phyloP scores from a whole-genome alignment of 768 basidiomycete genomes.

The Phylloporus sp. region DNA sequence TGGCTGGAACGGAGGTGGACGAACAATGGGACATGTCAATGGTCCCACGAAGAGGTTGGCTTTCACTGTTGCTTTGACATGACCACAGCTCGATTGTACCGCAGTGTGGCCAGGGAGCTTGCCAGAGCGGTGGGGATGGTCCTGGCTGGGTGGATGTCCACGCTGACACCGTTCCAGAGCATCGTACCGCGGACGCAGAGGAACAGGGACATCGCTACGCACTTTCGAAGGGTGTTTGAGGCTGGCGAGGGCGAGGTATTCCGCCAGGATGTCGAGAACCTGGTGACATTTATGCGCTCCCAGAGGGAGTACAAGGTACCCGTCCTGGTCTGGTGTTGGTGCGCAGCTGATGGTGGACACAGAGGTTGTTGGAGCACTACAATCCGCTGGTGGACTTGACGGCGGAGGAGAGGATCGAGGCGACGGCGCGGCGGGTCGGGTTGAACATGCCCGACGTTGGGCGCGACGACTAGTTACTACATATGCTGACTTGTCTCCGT shows the following conservation, averaged over 20 bases:
- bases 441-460: slow-evolving; percentile 57
- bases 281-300: slow-evolving; percentile 63
- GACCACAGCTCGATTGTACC: slow-evolving; percentile 21
- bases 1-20: neutral
- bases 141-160: neutral
- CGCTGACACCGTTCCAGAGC: slow-evolving; percentile 36
- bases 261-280: slow-evolving; percentile 52
- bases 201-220: slow-evolving; percentile 42
- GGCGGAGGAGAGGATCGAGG: slow-evolving; percentile 72
- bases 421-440: slow-evolving; percentile 84
- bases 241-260: slow-evolving; percentile 25
- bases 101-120: slow-evolving; percentile 29
- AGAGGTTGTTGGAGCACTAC: slow-evolving; percentile 83
- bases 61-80: slow-evolving; percentile 2
- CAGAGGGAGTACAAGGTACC: slow-evolving; percentile 73
- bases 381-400: slow-evolving; percentile 83
- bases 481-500: slow-evolving; percentile 4
- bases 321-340: slow-evolving; percentile 11
- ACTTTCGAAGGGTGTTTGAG: slow-evolving; percentile 55
- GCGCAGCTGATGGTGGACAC: slow-evolving; percentile 1
- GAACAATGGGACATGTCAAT: neutral
- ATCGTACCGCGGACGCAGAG: slow-evolving; percentile 33
- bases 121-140: slow-evolving; percentile 21
- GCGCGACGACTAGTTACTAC: neutral
- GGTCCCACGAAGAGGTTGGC: slow-evolving; percentile 15